Evolutionary conservation across 768 basidiomycete species (phyloP).

Genomic region (Lentinula sp.): DNA sequence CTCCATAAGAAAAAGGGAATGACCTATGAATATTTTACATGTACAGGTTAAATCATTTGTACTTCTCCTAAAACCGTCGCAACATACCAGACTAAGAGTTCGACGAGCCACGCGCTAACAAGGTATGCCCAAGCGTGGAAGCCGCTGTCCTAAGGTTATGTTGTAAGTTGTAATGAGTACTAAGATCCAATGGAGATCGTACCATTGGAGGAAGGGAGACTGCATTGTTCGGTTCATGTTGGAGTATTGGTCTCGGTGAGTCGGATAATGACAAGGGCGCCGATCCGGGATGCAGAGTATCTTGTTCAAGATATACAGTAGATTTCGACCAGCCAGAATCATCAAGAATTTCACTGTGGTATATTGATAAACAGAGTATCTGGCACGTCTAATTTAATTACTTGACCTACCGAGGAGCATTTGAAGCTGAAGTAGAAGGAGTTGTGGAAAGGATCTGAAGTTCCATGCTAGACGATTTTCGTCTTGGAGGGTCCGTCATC

Average conservation of each 20-base stretch:
- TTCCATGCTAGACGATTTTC: no score
- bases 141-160: slow-evolving; percentile 4
- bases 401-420: not conserved
- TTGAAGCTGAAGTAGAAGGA: not conserved
- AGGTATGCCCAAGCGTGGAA: slow-evolving; percentile 15
- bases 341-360: not conserved
- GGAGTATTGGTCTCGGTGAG: not conserved
- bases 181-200: no score
- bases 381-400: no score
- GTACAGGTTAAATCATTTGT: not conserved
- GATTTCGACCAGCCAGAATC: not conserved
- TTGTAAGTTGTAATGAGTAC: no score
- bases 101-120: slow-evolving; percentile 18
- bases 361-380: not conserved
- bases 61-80: no score
- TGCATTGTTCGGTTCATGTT: not conserved
- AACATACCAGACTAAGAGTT: slow-evolving; percentile 18
- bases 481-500: no score
- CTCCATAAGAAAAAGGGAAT: slow-evolving; percentile 23
- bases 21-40: slow-evolving; percentile 5
- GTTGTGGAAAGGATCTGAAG: not conserved
- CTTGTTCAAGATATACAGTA: not conserved
- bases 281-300: not conserved
- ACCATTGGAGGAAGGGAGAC: not conserved
- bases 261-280: not conserved